Conservation (phyloP, 805 yeast species). For the Zygosaccharomyces pseudorouxii region DNA sequence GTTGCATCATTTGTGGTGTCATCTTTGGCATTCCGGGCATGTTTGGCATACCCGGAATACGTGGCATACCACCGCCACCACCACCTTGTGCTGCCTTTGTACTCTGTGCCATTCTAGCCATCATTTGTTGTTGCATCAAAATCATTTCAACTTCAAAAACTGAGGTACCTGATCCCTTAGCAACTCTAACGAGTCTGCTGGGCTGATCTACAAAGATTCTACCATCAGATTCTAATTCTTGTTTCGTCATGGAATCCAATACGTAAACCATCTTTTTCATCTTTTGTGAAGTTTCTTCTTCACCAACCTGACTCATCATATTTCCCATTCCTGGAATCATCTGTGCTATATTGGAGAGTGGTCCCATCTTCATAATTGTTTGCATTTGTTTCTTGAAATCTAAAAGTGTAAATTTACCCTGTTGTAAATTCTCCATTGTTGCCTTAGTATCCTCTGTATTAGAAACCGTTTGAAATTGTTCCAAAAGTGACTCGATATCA, state of each 20-base stretch:
- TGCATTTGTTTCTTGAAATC: slow-evolving; percentile 94
- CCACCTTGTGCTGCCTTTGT: slow-evolving; percentile 41
- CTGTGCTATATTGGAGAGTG: slow-evolving; percentile 84
- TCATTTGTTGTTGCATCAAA: slow-evolving; percentile 84
- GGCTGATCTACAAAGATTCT: slow-evolving; percentile 75
- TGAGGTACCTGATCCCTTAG: slow-evolving; percentile 90
- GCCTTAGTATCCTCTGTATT: slow-evolving; percentile 85
- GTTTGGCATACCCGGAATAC: slow-evolving; percentile 58
- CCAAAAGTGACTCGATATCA: slow-evolving; percentile 89
- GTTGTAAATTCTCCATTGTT: slow-evolving; percentile 85
- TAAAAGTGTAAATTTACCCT: slow-evolving; percentile 87
- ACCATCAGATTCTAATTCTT: slow-evolving; percentile 90
- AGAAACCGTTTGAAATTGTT: slow-evolving; percentile 71
- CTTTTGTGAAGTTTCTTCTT: slow-evolving; percentile 81
- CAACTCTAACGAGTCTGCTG: slow-evolving; percentile 79
- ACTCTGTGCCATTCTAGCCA: slow-evolving; percentile 87
- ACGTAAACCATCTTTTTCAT: slow-evolving; percentile 85
- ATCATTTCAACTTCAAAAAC: slow-evolving; percentile 92
- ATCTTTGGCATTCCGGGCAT: slow-evolving; percentile 48
- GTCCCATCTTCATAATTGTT: slow-evolving; percentile 95
- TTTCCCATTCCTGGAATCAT: slow-evolving; percentile 94
- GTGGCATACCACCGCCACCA: slow-evolving; percentile 43
- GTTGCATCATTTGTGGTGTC: slow-evolving; percentile 41
- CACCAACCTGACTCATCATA: slow-evolving; percentile 82
- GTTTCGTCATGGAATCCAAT: slow-evolving; percentile 92